phyloP scores from a whole-genome alignment of 2,329 filamentous ascomycete species.

The Podosphaera aphanis region DNA sequence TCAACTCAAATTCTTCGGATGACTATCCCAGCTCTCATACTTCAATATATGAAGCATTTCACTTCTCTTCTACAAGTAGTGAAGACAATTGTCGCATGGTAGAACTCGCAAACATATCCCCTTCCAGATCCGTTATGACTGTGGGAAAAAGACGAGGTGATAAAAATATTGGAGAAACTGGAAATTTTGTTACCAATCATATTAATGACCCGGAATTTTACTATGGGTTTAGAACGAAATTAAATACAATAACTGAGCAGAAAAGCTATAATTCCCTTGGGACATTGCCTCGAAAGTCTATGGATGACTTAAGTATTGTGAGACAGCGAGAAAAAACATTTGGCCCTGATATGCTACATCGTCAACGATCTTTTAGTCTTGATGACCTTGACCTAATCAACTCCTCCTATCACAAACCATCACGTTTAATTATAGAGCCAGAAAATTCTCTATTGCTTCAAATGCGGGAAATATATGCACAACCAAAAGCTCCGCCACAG shows the following conservation, averaged over 20 bases:
- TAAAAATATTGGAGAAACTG: slow-evolving; percentile 4
- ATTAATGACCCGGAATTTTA: slow-evolving; percentile 13
- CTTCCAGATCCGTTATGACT: slow-evolving; percentile 1
- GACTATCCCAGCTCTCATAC: slow-evolving; percentile 17
- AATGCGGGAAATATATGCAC: slow-evolving; percentile 14
- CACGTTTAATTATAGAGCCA: slow-evolving; percentile 10
- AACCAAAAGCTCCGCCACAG: slow-evolving; percentile 12
- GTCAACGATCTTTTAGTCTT: slow-evolving; percentile 17
- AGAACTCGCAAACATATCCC: slow-evolving; percentile 5
- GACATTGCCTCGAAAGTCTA: slow-evolving; percentile 10
- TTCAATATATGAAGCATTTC: slow-evolving; percentile 19
- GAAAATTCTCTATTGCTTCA: slow-evolving; percentile 5
- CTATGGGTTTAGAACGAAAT: slow-evolving; percentile 20
- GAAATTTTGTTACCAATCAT: not conserved
- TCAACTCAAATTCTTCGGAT: slow-evolving; percentile 17
- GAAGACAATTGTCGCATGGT: slow-evolving; percentile 10
- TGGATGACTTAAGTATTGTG: slow-evolving; percentile 10
- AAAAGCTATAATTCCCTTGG: slow-evolving; percentile 18
- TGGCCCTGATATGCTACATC: slow-evolving; percentile 11
- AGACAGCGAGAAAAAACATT: slow-evolving; percentile 12
- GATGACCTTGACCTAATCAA: slow-evolving; percentile 16
- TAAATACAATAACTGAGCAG: slow-evolving; percentile 21
- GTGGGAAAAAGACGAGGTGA: slow-evolving; percentile 3
- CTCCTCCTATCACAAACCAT: slow-evolving; percentile 12
- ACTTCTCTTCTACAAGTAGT: slow-evolving; percentile 16